Percentiles rank a stretch among this genome's conserved stretches.
These are phyloP conservation scores for Plasmodium vivax DNA, from an alignment of 169 alveolate species.

Conservation along the genomic window DNA sequence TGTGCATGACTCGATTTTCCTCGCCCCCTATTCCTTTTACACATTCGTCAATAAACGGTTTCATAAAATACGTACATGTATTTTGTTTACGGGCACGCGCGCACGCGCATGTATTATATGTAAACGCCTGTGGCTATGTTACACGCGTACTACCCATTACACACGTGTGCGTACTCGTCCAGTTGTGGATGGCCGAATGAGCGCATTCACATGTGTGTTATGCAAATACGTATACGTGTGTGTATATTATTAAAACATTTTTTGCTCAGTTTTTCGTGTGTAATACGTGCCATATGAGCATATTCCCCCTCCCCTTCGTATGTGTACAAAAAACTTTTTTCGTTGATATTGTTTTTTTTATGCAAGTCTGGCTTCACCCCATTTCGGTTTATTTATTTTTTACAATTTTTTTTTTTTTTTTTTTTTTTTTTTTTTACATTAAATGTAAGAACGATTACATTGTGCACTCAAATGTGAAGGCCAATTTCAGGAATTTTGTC, in stretches of 20 bases:
- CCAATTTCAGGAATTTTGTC: not conserved
- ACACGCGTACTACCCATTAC: not conserved
- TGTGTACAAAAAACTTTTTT: not conserved
- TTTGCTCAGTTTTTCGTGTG: not conserved
- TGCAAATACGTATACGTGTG: not conserved
- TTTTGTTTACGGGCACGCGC: not conserved
- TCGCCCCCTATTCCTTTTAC: not conserved
- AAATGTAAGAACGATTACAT: conserved; percentile 10
- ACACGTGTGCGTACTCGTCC: not conserved
- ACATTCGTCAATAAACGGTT: not conserved
- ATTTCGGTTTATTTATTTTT: not conserved
- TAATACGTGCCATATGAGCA: not conserved
- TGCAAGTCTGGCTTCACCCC: not conserved
- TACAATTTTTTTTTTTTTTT: not conserved
- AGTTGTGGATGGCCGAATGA: not conserved
- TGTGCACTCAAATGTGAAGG: not conserved
- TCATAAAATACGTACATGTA: not conserved
- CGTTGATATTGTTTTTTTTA: not conserved
- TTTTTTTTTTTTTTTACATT: not conserved
- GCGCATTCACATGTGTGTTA: not conserved
- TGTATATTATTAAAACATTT: not conserved
- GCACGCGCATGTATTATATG: not conserved
- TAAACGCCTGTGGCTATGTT: not conserved
- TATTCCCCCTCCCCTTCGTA: not conserved
- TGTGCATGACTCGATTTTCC: not conserved